Percentiles rank a stretch among this genome's conserved stretches.
Evolutionary conservation across 2,329 filamentous ascomycete species (phyloP).

Genomic region (Claviceps africana): DNA sequence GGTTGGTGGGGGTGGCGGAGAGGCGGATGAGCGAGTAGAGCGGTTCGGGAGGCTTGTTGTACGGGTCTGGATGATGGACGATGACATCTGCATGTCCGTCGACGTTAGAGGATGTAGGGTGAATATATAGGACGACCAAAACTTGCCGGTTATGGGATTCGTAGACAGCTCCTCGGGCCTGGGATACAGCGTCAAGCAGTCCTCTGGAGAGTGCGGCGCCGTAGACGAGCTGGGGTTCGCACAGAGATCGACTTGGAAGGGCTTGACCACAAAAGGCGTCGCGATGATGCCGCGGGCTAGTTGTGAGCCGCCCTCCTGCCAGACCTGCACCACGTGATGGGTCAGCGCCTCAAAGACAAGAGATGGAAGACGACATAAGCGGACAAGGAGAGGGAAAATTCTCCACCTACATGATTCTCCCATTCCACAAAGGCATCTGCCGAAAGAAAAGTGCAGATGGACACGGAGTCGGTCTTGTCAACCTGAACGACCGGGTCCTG

Average conservation of each 20-base stretch:
- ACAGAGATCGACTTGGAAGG: slow-evolving; percentile 35
- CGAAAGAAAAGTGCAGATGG: slow-evolving; percentile 35
- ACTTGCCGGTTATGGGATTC: slow-evolving; percentile 13
- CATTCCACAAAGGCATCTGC: slow-evolving; percentile 42
- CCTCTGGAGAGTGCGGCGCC: slow-evolving; percentile 24
- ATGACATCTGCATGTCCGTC: slow-evolving; percentile 28
- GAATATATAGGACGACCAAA: not conserved
- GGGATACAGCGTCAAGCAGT: slow-evolving; percentile 34
- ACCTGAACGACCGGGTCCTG: slow-evolving; percentile 24
- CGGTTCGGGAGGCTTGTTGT: slow-evolving; percentile 19
- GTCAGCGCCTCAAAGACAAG: not conserved
- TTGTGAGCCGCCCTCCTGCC: slow-evolving; percentile 22
- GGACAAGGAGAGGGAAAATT: not conserved
- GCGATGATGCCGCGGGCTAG: slow-evolving; percentile 39
- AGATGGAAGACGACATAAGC: not conserved
- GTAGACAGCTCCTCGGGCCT: slow-evolving; percentile 20
- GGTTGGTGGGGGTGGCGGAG: slow-evolving; percentile 36
- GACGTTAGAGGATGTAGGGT: not conserved
- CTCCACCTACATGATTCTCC: slow-evolving; percentile 32
- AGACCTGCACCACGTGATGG: slow-evolving; percentile 23
- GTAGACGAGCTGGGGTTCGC: slow-evolving; percentile 11
- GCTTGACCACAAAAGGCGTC: slow-evolving; percentile 33
- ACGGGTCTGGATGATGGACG: slow-evolving; percentile 21
- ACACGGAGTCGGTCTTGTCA: slow-evolving; percentile 26
- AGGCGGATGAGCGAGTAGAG: slow-evolving; percentile 38